Evolutionary conservation across 148 eudicot species (phyloP).

Genomic region (Mesembryanthemum crystallinum): DNA sequence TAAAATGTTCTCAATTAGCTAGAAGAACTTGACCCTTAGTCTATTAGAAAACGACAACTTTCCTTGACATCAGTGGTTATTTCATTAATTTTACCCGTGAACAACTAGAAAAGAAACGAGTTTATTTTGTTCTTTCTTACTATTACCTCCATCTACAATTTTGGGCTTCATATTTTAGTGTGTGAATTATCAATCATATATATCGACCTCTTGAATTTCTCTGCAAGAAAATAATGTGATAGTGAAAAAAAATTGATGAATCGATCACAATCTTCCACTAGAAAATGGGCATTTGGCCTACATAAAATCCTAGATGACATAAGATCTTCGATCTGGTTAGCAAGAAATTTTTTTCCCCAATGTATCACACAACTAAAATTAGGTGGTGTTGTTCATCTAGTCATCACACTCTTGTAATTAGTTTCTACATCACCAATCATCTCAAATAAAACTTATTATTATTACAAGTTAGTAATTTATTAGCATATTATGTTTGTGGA

Average conservation of each 20-base stretch:
- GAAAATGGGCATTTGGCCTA: conserved; percentile 1
- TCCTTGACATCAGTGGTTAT: too few species aligned
- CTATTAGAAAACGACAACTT: too few species aligned
- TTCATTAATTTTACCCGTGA: too few species aligned
- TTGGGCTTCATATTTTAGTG: too few species aligned
- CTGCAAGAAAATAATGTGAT: too few species aligned
- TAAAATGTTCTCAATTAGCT: too few species aligned
- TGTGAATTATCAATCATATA: too few species aligned
- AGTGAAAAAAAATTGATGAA: background rate
- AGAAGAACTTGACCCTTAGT: too few species aligned
- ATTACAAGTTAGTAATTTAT: background rate
- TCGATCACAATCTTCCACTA: background rate
- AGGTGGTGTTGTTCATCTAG: conserved; percentile 18
- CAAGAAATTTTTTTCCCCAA: conserved; percentile 1
- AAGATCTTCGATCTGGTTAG: background rate
- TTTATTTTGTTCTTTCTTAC: too few species aligned
- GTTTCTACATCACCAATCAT: conserved; percentile 13
- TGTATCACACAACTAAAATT: conserved; percentile 10
- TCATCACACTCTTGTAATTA: background rate
- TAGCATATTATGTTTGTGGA: background rate
- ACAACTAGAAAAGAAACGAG: too few species aligned
- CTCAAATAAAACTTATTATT: background rate
- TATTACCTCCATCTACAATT: too few species aligned
- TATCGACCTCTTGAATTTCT: too few species aligned
- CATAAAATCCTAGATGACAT: conserved; percentile 14